phyloP scores from a whole-genome alignment of 108 stramenopile genomes.

The Skeletonema menzelii region DNA sequence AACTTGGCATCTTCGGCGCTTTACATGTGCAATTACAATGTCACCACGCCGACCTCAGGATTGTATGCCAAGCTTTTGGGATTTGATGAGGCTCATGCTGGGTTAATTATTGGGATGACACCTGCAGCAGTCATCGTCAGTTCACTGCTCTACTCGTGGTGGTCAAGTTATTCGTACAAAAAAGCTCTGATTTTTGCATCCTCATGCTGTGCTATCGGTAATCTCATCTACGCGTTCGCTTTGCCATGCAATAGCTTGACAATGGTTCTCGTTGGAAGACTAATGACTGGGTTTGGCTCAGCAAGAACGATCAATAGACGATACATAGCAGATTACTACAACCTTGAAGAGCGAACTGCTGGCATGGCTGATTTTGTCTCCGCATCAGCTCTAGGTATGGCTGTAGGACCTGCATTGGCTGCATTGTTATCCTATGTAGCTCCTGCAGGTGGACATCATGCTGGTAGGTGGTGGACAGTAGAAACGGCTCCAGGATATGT shows the following conservation, averaged over 20 bases:
- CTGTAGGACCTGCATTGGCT: conserved; percentile 83
- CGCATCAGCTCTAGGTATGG: conserved; percentile 85
- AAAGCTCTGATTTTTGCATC: conserved; percentile 83
- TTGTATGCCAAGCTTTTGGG: conserved; percentile 82
- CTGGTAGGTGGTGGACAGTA: conserved; percentile 45
- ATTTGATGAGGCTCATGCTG: conserved; percentile 65
- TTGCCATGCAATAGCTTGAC: conserved; percentile 71
- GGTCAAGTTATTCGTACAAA: conserved; percentile 89
- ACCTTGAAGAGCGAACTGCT: conserved; percentile 72
- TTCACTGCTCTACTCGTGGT: conserved; percentile 77
- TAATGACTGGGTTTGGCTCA: conserved; percentile 89
- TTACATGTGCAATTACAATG: conserved; percentile 95
- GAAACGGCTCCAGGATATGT: conserved; percentile 82
- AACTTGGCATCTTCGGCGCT: conserved; percentile 86
- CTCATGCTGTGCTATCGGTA: conserved; percentile 68
- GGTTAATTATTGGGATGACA: conserved; percentile 92
- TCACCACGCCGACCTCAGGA: conserved; percentile 87
- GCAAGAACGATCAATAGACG: conserved; percentile 88
- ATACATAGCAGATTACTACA: conserved; percentile 84
- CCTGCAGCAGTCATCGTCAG: conserved; percentile 84
- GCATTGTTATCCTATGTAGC: conserved; percentile 54
- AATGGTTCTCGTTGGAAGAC: conserved; percentile 83
- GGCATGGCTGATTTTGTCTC: conserved; percentile 88
- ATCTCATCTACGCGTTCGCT: conserved; percentile 85
- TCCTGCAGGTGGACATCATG: conserved; percentile 3